Base-by-base conservation (phyloP, 371 early-diverging fungal genomes). In the Choanephora cucurbitarum region DNA sequence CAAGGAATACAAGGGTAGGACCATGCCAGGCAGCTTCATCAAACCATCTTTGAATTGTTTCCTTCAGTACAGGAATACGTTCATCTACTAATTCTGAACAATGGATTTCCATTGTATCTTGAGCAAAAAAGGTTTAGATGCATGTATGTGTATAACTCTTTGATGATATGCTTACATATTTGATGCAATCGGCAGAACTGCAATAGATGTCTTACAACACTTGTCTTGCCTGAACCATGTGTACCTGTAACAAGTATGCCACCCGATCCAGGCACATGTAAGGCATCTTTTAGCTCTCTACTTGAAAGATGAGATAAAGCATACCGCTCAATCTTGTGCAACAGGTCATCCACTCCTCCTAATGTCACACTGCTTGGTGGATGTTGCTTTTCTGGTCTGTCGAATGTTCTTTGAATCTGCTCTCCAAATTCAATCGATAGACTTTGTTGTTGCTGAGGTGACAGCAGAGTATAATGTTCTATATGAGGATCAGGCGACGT, bases 1-100 rank as follows among this genome's bases (percentile, higher is more conserved):
- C 99, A 58, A 99, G 91, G 54, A 96, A 91, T 31, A 98, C 66
- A 14, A 95, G 66, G 45, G 91, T 91, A 19, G 95, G 99, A 40
- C 88, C 76, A 55, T 86, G 85, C 83, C 84, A 90, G 14, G 83
- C 80, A 9, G 91, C 91, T 31, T 84, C 82, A 33, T 87, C 81
- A 57, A 90, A 83, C 64, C 80, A 82, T 50, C 75, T 64, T 48
- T 86, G 81, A 11, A 93, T 65, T 44, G 80, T 61, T 1, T 90
- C 88, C 48, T 81, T 83, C 45, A 92, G 64, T 7, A 82, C 78
- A 2, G 88, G 79, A 3, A 86, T 52, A 40, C 87, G 70, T 55
- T 86, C 88, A 48, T 84, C 79, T 17, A 81, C 79, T 22, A 88
- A 61, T 34, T 85, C 84, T 0, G 81, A 75, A 60, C 94, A 92